These are phyloP conservation scores for Pseudogymnoascus sp. DNA, from an alignment of 2,329 filamentous ascomycete genomes.

Conservation along the genomic window DNA sequence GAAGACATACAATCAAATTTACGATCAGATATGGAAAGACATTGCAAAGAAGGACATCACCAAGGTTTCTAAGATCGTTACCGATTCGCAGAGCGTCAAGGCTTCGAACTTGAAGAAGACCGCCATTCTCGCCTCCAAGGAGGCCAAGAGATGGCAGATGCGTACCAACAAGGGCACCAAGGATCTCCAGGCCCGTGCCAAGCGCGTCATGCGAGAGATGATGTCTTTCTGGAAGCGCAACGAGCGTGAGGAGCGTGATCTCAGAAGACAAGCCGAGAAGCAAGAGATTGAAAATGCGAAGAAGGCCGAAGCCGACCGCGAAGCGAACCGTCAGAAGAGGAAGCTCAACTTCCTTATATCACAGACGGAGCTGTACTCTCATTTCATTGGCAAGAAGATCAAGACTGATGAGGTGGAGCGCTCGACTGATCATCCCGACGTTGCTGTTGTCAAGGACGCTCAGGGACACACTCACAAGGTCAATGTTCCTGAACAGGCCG, in stretches of 20 bases:
- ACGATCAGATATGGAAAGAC: constrained; percentile 95
- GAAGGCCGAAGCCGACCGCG: constrained; percentile 92
- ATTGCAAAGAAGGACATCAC: constrained; percentile 87
- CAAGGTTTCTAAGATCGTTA: constrained; percentile 83
- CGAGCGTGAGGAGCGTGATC: constrained; percentile 90
- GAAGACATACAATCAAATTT: constrained; percentile 92
- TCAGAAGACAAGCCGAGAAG: constrained; percentile 86
- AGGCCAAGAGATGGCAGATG: constrained; percentile 93
- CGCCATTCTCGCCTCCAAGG: constrained; percentile 89
- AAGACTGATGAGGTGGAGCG: constrained; percentile 92
- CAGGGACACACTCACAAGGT: constrained; percentile 33
- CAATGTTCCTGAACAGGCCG: constrained; percentile 42
- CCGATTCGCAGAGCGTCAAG: constrained; percentile 75
- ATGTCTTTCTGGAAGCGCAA: constrained; percentile 99
- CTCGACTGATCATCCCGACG: constrained; percentile 73
- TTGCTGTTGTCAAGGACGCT: constrained; percentile 44
- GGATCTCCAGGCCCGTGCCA: constrained; percentile 90
- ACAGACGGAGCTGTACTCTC: constrained; percentile 95
- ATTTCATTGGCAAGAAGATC: constrained; percentile 99
- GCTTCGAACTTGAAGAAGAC: constrained; percentile 97
- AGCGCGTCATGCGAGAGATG: constrained; percentile 99
- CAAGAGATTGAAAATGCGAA: constrained; percentile 95
- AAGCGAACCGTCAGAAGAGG: constrained; percentile 93
- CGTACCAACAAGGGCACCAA: constrained; percentile 98
- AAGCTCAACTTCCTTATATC: constrained; percentile 99